Evolutionary conservation across 2,329 filamentous ascomycete species (phyloP).

Genomic region (Fragosphaeria purpurea): DNA sequence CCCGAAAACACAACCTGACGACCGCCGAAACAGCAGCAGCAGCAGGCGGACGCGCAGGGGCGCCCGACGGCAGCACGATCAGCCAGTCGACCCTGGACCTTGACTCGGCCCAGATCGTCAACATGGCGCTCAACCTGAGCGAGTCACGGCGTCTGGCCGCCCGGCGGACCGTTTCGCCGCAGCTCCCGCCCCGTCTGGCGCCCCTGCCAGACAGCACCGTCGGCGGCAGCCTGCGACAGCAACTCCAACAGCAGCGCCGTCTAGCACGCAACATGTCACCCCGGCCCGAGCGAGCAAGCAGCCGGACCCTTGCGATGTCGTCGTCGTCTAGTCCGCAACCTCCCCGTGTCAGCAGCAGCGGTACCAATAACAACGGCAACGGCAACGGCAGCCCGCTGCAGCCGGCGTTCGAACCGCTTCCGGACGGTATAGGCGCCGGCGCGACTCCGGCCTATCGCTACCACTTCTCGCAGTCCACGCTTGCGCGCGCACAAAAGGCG

Average conservation of each 20-base stretch:
- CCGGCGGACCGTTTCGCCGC: constrained; percentile 45
- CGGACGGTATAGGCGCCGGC: constrained; percentile 24
- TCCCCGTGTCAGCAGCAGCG: constrained; percentile 16
- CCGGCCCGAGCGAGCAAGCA: constrained; percentile 32
- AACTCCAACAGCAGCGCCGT: constrained; percentile 62
- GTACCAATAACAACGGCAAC: constrained; percentile 30
- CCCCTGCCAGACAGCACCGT: constrained; percentile 42
- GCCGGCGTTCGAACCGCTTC: constrained; percentile 16
- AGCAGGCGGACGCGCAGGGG: no score
- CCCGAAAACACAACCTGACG: no score
- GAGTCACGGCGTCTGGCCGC: constrained; percentile 62
- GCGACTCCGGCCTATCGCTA: constrained; percentile 39
- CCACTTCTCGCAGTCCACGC: constrained; percentile 67
- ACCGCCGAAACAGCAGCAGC: neutral
- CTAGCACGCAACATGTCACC: constrained; percentile 53
- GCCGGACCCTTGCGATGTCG: constrained; percentile 14
- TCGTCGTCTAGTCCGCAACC: neutral
- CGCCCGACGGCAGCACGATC: no score
- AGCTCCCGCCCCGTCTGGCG: constrained; percentile 38
- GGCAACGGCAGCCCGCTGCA: constrained; percentile 23
- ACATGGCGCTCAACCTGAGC: constrained; percentile 81
- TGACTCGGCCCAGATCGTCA: constrained; percentile 83
- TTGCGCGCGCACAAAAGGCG: constrained; percentile 74
- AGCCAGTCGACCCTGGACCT: constrained; percentile 38
- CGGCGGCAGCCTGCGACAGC: constrained; percentile 53